Percentiles rank a stretch among this genome's conserved stretches.
Evolutionary conservation across 768 basidiomycete species (phyloP).

Genomic region (Mycena indigotica): DNA sequence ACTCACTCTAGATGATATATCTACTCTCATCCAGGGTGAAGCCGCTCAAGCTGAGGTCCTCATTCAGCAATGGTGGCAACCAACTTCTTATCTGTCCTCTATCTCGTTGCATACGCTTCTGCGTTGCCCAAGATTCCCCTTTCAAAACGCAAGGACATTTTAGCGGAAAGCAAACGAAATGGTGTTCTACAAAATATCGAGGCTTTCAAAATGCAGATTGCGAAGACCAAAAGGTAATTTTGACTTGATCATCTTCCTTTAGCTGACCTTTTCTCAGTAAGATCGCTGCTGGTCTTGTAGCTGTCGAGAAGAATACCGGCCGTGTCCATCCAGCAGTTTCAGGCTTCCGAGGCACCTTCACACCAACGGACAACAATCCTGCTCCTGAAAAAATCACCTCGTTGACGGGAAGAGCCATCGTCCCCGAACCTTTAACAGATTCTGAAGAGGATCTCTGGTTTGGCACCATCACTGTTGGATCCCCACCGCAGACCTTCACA

Average conservation of each 20-base stretch:
- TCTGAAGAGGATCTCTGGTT: slow-evolving; percentile 17
- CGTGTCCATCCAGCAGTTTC: slow-evolving; percentile 8
- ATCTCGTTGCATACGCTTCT: slow-evolving; percentile 9
- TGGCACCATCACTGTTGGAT: slow-evolving; percentile 39
- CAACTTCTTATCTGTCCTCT: slow-evolving; percentile 10
- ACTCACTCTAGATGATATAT: too few species aligned
- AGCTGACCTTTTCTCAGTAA: slow-evolving; percentile 3
- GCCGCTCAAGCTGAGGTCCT: too few species aligned
- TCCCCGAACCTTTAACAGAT: slow-evolving; percentile 13
- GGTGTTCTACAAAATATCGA: slow-evolving; percentile 14
- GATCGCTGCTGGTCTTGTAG: slow-evolving; percentile 5
- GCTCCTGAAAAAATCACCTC: slow-evolving; percentile 11
- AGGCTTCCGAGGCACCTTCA: slow-evolving; percentile 5
- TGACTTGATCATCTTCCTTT: not conserved
- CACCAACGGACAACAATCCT: slow-evolving; percentile 7
- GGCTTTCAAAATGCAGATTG: slow-evolving; percentile 12
- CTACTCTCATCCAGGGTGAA: too few species aligned
- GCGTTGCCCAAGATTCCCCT: slow-evolving; percentile 20
- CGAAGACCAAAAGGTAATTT: slow-evolving; percentile 11
- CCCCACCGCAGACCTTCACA: slow-evolving; percentile 44
- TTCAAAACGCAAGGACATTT: slow-evolving; percentile 16
- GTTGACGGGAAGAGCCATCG: slow-evolving; percentile 7
- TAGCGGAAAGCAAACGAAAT: slow-evolving; percentile 13
- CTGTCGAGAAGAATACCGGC: slow-evolving; percentile 15
- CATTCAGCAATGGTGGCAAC: slow-evolving; percentile 3